Conservation (phyloP, 2,329 filamentous ascomycete species). For the Cryphonectria parasitica region DNA sequence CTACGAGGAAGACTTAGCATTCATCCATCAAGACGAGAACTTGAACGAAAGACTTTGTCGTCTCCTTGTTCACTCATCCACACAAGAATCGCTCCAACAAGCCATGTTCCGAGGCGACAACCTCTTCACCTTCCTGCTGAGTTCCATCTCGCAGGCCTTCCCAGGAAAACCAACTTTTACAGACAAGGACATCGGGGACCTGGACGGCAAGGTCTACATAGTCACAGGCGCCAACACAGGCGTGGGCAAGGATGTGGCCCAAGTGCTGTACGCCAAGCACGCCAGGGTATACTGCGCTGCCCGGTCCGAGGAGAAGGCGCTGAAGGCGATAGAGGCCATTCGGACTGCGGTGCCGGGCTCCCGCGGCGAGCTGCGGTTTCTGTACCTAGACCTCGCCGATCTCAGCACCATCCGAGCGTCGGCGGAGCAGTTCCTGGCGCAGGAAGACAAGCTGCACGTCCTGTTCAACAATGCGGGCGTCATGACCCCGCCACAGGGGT, state of each 20-base stretch:
- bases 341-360: conserved; percentile 31
- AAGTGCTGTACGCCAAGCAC: conserved; percentile 54
- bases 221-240: conserved; percentile 44
- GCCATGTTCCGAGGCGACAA: background rate
- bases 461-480: conserved; percentile 47
- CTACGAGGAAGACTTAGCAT: background rate
- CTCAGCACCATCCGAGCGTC: conserved; percentile 34
- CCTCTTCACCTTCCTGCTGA: background rate
- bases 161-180: conserved; percentile 39
- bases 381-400: conserved; percentile 40
- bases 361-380: conserved; percentile 39
- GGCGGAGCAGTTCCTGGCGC: conserved; percentile 32
- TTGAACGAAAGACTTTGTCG: background rate
- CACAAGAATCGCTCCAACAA: background rate
- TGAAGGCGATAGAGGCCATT: conserved; percentile 47
- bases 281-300: conserved; percentile 56
- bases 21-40: background rate
- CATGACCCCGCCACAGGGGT: conserved; percentile 38
- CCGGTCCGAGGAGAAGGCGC: conserved; percentile 46
- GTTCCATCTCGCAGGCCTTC: conserved; percentile 23
- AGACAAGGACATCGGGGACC: conserved; percentile 38
- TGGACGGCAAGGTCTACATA: conserved; percentile 47
- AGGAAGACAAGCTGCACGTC: conserved; percentile 39
- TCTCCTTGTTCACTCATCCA: background rate
- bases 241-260: conserved; percentile 53